These are phyloP conservation scores for Pinus tabuliformis DNA, from an alignment of 75 land plant genomes.

Conservation along the genomic window DNA sequence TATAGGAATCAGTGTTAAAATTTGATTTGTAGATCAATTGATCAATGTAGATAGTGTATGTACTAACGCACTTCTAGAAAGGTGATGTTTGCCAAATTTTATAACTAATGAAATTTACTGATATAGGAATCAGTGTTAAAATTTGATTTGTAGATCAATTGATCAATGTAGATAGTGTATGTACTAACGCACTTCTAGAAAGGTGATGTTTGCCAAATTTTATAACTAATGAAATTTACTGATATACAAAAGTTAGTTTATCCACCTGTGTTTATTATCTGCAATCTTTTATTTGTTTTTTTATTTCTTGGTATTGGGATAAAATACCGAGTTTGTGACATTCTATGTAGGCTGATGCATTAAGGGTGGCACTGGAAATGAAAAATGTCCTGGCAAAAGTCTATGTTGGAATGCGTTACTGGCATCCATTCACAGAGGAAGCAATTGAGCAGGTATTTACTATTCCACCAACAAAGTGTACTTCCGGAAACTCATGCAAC, in stretches of 20 bases:
- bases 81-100: not conserved
- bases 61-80: not conserved
- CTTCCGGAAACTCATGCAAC: not conserved
- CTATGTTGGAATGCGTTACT: constrained; percentile 91
- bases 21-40: not conserved
- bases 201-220: not conserved
- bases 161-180: not conserved
- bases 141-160: not conserved
- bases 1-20: not conserved
- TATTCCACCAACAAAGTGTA: not conserved
- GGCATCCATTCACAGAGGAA: constrained; percentile 94
- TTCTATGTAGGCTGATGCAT: constrained; percentile 64
- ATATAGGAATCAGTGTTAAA: not conserved
- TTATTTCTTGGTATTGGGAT: not conserved
- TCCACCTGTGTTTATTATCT: not conserved
- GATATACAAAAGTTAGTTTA: not conserved
- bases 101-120: not conserved
- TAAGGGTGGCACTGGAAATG: constrained; percentile 55
- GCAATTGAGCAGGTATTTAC: constrained; percentile 67
- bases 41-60: not conserved
- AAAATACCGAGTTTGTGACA: not conserved
- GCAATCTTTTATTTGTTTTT: not conserved
- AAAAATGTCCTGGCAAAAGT: constrained; percentile 58
- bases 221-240: not conserved
- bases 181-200: not conserved